Base-by-base conservation (phyloP, 2,329 filamentous ascomycete genomes). In the Xylariaceae sp. region DNA sequence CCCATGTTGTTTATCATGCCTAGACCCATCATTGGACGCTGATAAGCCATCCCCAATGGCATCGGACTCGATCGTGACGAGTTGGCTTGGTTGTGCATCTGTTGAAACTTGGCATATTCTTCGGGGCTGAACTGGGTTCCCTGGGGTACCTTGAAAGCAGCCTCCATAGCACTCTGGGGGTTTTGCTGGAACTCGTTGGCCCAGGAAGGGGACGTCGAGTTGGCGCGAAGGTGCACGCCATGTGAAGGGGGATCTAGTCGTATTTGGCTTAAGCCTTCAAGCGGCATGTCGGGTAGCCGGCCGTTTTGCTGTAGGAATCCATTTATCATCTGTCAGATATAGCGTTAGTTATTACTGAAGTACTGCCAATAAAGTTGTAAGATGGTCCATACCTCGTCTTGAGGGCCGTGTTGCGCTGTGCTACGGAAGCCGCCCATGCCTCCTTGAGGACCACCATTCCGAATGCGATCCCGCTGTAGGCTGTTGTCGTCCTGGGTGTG, bases 401-500 rank as follows among this genome's bases (percentile, higher is more conserved):
- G 89, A 41, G 84, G 84, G 35, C 81, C 82, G 65, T 84, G 84
- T 70, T 85, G 84, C 52, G 81, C 81, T 63, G 83, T 81, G 70
- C 84, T 92, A 60, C 91, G 83, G 78, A 96, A 92, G 66, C 89
- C 84, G 70, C 89, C 88, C 66, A 89, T 81, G 67, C 88, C 78
- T 6, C 83, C 86, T 36, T 82, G 85, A 0, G 89, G 87, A 0
- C 85, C 86, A 61, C 87, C 80, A 58, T 90, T 91, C 55, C 90
- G 86, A 57, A 97, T 80, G 55, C 94, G 85, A 73, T 99, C 94
- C 67, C 92, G 83, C 76, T 97, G 94, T 53, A 97, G 79, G 53
- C 90, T 94, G 76, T 92, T 96, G 78, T 99, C 94, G 81, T 96
- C 91, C 70, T 95, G 90, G 52, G 94, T 91, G 74, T 97, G 92